Conservation (phyloP, 139 green algal species). For the Chlamydomonas eustigma region DNA sequence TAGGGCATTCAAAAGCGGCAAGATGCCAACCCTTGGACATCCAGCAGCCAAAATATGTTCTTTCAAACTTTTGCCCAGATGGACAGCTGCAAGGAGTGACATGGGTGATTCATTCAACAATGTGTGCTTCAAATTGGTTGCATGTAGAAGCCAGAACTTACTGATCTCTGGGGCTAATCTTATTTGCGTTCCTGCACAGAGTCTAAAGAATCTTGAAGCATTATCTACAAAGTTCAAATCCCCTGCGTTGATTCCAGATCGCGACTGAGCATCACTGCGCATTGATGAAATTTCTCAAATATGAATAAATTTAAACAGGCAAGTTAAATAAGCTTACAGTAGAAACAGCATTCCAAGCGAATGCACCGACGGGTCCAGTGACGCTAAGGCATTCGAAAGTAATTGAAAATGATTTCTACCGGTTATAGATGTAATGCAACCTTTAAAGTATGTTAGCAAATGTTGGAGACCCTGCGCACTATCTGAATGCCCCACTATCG, state of each 20-base stretch:
- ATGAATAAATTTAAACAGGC: not conserved
- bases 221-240: slow-evolving; percentile 11
- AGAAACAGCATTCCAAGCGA: slow-evolving; percentile 6
- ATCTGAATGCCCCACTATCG: not conserved
- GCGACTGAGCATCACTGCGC: slow-evolving; percentile 9
- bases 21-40: slow-evolving; percentile 44
- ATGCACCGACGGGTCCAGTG: slow-evolving; percentile 1
- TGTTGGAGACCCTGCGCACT: not conserved
- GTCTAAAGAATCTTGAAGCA: not conserved
- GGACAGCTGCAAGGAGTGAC: slow-evolving; percentile 40
- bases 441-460: not conserved
- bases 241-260: not conserved
- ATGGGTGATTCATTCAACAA: not conserved
- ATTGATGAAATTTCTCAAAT: not conserved
- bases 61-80: slow-evolving; percentile 56
- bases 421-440: not conserved
- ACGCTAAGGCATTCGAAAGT: not conserved
- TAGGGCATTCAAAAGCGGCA: slow-evolving; percentile 56
- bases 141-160: not conserved
- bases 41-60: slow-evolving; percentile 36
- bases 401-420: not conserved
- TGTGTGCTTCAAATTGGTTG: not conserved
- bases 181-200: not conserved
- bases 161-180: not conserved
- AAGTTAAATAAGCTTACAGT: not conserved